Base-by-base conservation (phyloP, 192 early-diverging fungal species). In the Coemansia sp. region DNA sequence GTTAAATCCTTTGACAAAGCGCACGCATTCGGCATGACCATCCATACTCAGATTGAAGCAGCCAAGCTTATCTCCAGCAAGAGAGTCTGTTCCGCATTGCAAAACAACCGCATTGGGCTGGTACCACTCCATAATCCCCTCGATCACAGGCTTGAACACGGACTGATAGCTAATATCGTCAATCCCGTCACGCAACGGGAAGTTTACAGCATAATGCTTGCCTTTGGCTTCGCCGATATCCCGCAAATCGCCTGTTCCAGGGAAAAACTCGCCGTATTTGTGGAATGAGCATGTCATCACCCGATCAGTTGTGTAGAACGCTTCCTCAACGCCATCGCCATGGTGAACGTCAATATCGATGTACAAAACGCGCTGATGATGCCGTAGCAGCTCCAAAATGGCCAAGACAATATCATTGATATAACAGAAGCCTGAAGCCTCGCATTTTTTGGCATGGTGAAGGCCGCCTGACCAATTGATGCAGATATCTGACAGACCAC, bases 281-380 rank as follows among this genome's bases (percentile, higher is more conserved):
- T 99, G 97, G 75, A 99, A 98, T 15, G 90, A 93, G 39, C 91
- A 89, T 5, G 97, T 98, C 97, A 99, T 99, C 7, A 99, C 97
- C 26, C 97, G 87, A 59, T 99, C 97, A 7, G 95, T 96, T n/a
- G 89, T 89, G 64, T 97, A 99, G 61, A 99, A 99, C 13, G 97
- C 97, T 65, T 97, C 94, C 64, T 98, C 93, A 15, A 99, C 97
- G 37, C 96, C 96, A 65, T 99, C 96, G 41, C 96, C 96, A 61
- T 99, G 96, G 72, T 99, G 96, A 6, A 97, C 91, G 68, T 99
- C 96, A 65, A 97, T 96, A 68, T 99, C 96, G 52, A 96, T 91
- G 66, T 99, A 99, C 5, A 99, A 77, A 2, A 99, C 94, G 6
- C 94, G 88, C 52, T 91, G 88, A 52, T 93, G 87, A 59, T 86